A percentile compares a stretch with the other conserved stretches of the same genome.
Evolutionary conservation across 148 eudicot genomes (phyloP).

Genomic region (Dianthus caryophyllus): DNA sequence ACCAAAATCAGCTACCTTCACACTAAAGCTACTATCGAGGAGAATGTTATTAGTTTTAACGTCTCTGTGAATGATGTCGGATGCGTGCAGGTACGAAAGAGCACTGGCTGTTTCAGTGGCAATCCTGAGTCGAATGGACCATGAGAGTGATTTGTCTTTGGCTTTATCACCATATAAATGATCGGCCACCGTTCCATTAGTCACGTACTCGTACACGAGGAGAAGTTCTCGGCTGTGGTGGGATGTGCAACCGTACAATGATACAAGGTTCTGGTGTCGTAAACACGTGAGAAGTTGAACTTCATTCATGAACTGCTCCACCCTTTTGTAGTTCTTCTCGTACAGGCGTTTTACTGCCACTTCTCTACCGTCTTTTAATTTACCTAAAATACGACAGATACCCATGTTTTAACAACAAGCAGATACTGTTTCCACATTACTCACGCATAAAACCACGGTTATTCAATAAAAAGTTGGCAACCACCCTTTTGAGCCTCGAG

Average conservation of each 20-base stretch:
- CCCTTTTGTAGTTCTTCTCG: conserved; percentile 55
- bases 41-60: conserved; percentile 67
- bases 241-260: conserved; percentile 72
- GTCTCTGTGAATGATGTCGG: conserved; percentile 69
- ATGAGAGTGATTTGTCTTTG: conserved; percentile 31
- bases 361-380: conserved; percentile 60
- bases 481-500: no score
- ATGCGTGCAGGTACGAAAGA: conserved; percentile 58
- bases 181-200: conserved; percentile 75
- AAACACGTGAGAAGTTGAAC: conserved; percentile 51
- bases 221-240: conserved; percentile 48
- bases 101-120: conserved; percentile 64
- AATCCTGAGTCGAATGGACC: conserved; percentile 57
- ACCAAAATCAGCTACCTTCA: conserved; percentile 76
- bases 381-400: conserved; percentile 35
- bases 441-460: no score
- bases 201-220: conserved; percentile 66
- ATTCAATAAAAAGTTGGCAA: no score
- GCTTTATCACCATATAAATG: conserved; percentile 53
- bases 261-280: conserved; percentile 56
- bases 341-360: conserved; percentile 74
- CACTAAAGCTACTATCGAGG: conserved; percentile 44
- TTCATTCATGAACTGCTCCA: conserved; percentile 67
- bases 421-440: no score
- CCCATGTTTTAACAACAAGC: no score